Conservation (phyloP, 352 stramenopile genomes). For the Heterotrichella gracilis region DNA sequence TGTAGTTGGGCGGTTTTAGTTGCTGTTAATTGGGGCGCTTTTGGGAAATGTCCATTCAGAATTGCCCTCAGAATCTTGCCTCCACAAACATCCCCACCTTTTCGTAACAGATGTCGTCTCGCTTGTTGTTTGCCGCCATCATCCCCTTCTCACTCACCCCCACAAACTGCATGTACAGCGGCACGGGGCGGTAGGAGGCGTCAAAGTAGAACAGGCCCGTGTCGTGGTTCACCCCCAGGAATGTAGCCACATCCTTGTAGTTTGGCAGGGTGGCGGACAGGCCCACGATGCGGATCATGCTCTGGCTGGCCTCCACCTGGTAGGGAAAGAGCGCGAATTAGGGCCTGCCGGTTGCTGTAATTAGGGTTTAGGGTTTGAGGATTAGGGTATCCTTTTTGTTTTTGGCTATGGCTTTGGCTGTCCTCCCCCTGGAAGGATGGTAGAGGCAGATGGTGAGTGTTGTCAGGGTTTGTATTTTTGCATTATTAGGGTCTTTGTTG, state of each 20-base stretch:
- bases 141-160: conserved; percentile 46
- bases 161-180: conserved; percentile 90
- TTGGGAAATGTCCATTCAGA: conserved; percentile 25
- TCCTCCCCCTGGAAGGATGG: too few relatives aligned
- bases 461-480: too few relatives aligned
- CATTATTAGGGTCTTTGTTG: too few relatives aligned
- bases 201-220: conserved; percentile 89
- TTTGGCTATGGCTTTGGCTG: too few relatives aligned
- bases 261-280: conserved; percentile 93
- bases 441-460: too few relatives aligned
- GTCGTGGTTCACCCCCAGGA: conserved; percentile 55
- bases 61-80: conserved; percentile 29
- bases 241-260: conserved; percentile 83
- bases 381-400: too few relatives aligned
- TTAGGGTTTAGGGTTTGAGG: too few relatives aligned
- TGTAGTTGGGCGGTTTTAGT: too few relatives aligned
- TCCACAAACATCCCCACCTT: neutral
- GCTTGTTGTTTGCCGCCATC: too few relatives aligned
- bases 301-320: conserved; percentile 86
- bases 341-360: too few relatives aligned
- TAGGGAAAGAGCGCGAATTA: too few relatives aligned
- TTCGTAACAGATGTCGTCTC: too few relatives aligned
- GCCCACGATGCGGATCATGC: conserved; percentile 78
- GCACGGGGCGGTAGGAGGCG: conserved; percentile 74
- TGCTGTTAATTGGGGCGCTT: conserved; percentile 29